A percentile compares a stretch with the other conserved stretches of the same genome.
These are phyloP conservation scores for Paramecium biaurelia DNA, from an alignment of 73 alveolate genomes.

Conservation along the genomic window DNA sequence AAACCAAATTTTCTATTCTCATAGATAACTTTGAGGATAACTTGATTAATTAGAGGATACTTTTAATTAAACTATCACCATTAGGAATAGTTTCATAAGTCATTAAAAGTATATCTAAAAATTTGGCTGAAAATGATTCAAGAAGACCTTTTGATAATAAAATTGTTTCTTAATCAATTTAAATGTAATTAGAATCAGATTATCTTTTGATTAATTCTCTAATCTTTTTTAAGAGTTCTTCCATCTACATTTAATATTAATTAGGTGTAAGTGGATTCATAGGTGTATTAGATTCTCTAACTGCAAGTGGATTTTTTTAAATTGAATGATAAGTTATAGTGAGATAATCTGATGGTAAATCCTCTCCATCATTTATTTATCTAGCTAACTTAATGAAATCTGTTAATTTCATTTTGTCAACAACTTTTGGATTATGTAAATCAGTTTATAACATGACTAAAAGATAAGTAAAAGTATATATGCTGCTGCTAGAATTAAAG, in stretches of 20 bases:
- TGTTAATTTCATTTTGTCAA: constrained; percentile 57
- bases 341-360: constrained; percentile 44
- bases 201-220: constrained; percentile 37
- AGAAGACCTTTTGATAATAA: constrained; percentile 1
- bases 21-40: background rate
- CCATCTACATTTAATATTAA: constrained; percentile 28
- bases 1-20: background rate
- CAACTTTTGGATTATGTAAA: constrained; percentile 62
- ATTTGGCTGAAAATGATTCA: constrained; percentile 45
- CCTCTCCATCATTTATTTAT: constrained; percentile 55
- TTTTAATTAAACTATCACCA: background rate
- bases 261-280: background rate
- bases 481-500: constrained; percentile 85
- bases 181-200: background rate
- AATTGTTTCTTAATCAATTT: constrained; percentile 28
- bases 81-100: background rate
- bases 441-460: constrained; percentile 64
- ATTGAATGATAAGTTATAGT: background rate
- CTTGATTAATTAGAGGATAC: background rate
- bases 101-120: constrained; percentile 9
- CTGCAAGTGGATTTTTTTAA: constrained; percentile 48
- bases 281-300: constrained; percentile 35
- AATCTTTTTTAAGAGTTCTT: constrained; percentile 37
- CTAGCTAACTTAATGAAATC: constrained; percentile 56
- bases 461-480: constrained; percentile 56